Evolutionary conservation across 495 filamentous ascomycete species (phyloP).

Genomic region (Cudoniella acicularis): DNA sequence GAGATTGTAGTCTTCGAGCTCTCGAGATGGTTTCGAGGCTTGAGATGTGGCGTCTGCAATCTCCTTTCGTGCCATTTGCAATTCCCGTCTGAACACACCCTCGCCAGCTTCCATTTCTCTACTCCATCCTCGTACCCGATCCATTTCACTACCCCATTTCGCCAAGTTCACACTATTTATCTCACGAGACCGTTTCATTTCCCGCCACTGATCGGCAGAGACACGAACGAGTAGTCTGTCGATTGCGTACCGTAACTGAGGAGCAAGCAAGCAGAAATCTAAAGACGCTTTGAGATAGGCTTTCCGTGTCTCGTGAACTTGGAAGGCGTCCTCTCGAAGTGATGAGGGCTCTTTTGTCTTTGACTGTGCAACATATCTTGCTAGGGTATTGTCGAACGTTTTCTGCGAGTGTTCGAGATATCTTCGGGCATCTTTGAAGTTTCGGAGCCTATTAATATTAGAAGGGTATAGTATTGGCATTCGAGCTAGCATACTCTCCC

Average conservation of each 20-base stretch:
- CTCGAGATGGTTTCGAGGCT: slow-evolving; percentile 74
- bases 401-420: slow-evolving; percentile 77
- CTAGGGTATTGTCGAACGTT: slow-evolving; percentile 71
- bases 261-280: slow-evolving; percentile 86
- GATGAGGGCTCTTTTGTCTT: slow-evolving; percentile 92
- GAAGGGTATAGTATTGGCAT: neutral
- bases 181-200: slow-evolving; percentile 67
- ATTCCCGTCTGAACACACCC: slow-evolving; percentile 70
- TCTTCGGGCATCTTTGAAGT: slow-evolving; percentile 67
- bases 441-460: slow-evolving; percentile 31
- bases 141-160: slow-evolving; percentile 73
- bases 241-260: slow-evolving; percentile 73
- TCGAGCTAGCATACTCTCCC: slow-evolving; percentile 51
- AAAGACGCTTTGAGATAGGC: slow-evolving; percentile 86
- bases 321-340: slow-evolving; percentile 90
- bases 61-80: slow-evolving; percentile 72
- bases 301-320: slow-evolving; percentile 90
- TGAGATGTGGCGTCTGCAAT: slow-evolving; percentile 75
- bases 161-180: slow-evolving; percentile 51
- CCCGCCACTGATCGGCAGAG: slow-evolving; percentile 81
- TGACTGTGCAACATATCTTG: slow-evolving; percentile 75
- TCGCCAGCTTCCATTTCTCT: slow-evolving; percentile 88
- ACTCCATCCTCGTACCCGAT: slow-evolving; percentile 85
- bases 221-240: slow-evolving; percentile 82
- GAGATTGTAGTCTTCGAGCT: slow-evolving; percentile 87